Evolutionary conservation across 164 flowering plant genomes (phyloP).

Genomic region (Aristolochia contorta): DNA sequence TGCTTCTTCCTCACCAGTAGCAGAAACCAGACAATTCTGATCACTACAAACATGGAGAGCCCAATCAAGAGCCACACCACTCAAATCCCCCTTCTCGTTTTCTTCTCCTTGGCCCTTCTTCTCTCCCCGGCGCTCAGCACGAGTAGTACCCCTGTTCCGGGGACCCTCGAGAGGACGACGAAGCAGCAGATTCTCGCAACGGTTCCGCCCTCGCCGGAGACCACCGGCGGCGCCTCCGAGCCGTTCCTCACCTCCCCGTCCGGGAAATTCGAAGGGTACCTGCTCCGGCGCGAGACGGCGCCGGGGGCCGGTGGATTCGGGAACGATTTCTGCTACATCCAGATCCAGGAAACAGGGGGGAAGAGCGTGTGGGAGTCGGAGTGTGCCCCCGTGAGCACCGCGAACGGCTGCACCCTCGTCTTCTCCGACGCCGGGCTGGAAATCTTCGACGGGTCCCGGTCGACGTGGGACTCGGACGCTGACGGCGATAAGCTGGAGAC

Average conservation of each 20-base stretch:
- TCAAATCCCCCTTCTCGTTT: slow-evolving; percentile 8
- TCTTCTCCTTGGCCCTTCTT: slow-evolving; percentile 11
- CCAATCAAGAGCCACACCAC: background rate
- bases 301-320: slow-evolving; percentile 33
- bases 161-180: slow-evolving; percentile 24
- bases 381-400: slow-evolving; percentile 26
- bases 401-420: slow-evolving; percentile 25
- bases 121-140: slow-evolving; percentile 15
- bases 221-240: slow-evolving; percentile 13
- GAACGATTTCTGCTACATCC: slow-evolving; percentile 34
- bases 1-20: background rate
- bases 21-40: background rate
- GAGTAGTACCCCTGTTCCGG: no score
- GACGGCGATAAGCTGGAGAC: slow-evolving; percentile 24
- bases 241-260: slow-evolving; percentile 31
- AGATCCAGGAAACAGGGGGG: slow-evolving; percentile 23
- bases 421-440: slow-evolving; percentile 36
- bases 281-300: slow-evolving; percentile 23
- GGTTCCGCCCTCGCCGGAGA: slow-evolving; percentile 13
- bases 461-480: slow-evolving; percentile 28
- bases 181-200: slow-evolving; percentile 32
- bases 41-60: slow-evolving; percentile 8
- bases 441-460: slow-evolving; percentile 31
- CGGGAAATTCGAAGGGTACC: slow-evolving; percentile 26
- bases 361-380: slow-evolving; percentile 35